Evolutionary conservation across 345 rosid species (phyloP), one percentile per base, ranked within the genome.

Genomic region (Syzygium aqueum): DNA sequence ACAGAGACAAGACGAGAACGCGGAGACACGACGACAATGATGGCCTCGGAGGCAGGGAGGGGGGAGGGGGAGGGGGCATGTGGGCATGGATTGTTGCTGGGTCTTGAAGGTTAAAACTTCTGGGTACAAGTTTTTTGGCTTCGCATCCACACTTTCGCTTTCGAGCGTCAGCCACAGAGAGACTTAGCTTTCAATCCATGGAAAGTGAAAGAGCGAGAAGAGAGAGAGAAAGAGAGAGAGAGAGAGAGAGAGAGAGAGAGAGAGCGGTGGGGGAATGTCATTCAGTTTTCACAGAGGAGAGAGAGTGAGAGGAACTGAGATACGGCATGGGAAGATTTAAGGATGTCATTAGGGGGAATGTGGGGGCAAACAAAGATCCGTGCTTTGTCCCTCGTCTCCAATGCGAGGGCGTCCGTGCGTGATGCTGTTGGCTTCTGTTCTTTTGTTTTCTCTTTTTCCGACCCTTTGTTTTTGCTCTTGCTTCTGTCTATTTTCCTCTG

Each of bases 181-280:
- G 85, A 92, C 94, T 93, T 94, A 90, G 97, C 95, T 94, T 94
- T 94, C 98, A 95, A 95, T 94, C 96, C 92, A 95, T 85, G 65
- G 57, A 59, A 56, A 56, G 61, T 11, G 51, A 57, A 1, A 56
- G 17, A 56, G 11, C 14, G 19, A 56, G 46, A 8, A 15, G 51
- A 54, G 43, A 53, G 85, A n/a, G 85, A 19, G 85, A 17, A 27
- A 50, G n/a, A n/a, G n/a, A n/a, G n/a, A n/a, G n/a, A n/a, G n/a
- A 33, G 49, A 37, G 80, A 73, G 49, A n/a, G n/a, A n/a, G 59
- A 52, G 85, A 30, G 25, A 40, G 49, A 22, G 22, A 10, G 78
- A 8, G 49, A 19, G 27, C 19, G n/a, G 12, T 28, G 65, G 27
- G 65, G 65, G 28, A 28, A 59, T 59, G 5, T 23, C 65, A 25